Percentiles rank a stretch among this genome's conserved stretches.
phyloP scores from a whole-genome alignment of 352 stramenopile genomes.

The Hyaloperonospora brassicae region DNA sequence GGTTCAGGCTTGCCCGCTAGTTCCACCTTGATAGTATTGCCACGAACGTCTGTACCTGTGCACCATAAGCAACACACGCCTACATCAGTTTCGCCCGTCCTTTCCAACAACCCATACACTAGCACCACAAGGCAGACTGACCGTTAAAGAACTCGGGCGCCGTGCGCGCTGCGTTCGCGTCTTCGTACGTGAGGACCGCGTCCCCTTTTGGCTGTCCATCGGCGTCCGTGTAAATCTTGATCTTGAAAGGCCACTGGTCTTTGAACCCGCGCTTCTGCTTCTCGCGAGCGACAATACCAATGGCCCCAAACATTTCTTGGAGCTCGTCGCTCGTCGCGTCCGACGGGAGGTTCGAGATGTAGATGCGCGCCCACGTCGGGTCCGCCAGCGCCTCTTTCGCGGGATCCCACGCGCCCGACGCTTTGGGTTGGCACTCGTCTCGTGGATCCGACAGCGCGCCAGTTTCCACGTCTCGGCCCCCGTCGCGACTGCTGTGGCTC shows the following conservation, averaged over 20 bases:
- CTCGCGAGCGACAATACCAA: conserved; percentile 73
- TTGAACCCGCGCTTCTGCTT: conserved; percentile 86
- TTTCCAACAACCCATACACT: conserved; percentile 3
- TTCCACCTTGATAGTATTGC: conserved; percentile 82
- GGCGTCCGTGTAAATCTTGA: conserved; percentile 83
- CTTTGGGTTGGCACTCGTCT: conserved; percentile 25
- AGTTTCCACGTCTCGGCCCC: conserved; percentile 25
- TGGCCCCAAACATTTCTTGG: conserved; percentile 78
- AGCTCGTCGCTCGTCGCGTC: conserved; percentile 75
- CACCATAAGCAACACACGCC: too few relatives aligned
- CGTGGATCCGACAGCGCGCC: conserved; percentile 5
- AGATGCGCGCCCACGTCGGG: conserved; percentile 78
- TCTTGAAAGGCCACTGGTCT: conserved; percentile 87
- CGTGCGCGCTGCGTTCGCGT: conserved; percentile 71
- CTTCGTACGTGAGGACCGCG: conserved; percentile 80
- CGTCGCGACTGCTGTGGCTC: conserved; percentile 24
- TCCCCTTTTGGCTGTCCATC: conserved; percentile 69
- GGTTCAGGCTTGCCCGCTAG: conserved; percentile 75
- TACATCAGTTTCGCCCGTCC: too few relatives aligned
- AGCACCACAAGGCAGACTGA: conserved; percentile 16
- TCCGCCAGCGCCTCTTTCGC: conserved; percentile 74
- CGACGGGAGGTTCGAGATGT: conserved; percentile 76
- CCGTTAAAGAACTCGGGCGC: conserved; percentile 81
- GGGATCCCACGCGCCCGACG: conserved; percentile 53
- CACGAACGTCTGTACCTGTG: conserved; percentile 60